Evolutionary conservation across 768 basidiomycete genomes (phyloP), one percentile per base, ranked within the genome.

Genomic region (Coprinellus micaceus): DNA sequence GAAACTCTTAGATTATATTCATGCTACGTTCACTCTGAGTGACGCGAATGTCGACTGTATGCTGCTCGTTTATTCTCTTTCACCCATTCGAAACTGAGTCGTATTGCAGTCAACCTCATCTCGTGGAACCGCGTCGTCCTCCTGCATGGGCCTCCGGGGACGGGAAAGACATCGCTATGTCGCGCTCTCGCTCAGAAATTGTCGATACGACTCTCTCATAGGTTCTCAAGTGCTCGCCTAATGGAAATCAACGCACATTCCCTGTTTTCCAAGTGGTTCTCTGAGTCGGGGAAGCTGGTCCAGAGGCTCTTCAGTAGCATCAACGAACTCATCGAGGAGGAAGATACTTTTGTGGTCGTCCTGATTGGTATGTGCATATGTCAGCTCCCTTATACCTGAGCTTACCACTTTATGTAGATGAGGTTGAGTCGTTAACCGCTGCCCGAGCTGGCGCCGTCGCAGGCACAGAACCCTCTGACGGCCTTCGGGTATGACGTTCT

Each of bases 161-260:
- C 97, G 1, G 96, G 97, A 12, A 98, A 99, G 74, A 98, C 97
- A 0, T 94, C 91, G 1, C 77, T 99, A 1, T 98, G 94, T 67
- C 83, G 94, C 40, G 96, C 96, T 10, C 77, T 99, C 5, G 94
- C 97, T 1, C 97, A 99, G 63, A 99, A 98, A 63, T 78, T 98
- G 10, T 86, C 94, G 0, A 92, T 98, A 58, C 84, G 97, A 26
- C 78, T 98, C 7, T 89, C 90, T 0, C 84, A 91, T 65, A 80
- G 89, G 94, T 90, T 54, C 40, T 79, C 65, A 30, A 82, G 90
- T 69, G 83, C 92, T 33, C 89, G 93, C 45, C 77, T 99, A 11
- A 81, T 99, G 44, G 97, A 99, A 70, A 97, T 99, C 66, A 98
- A 98, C 67, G 95, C 97, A 0, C 97, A 98, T 72, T 98, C 95